Base-by-base conservation (phyloP, 2,329 filamentous ascomycete genomes). In the Claviceps fusiformis region DNA sequence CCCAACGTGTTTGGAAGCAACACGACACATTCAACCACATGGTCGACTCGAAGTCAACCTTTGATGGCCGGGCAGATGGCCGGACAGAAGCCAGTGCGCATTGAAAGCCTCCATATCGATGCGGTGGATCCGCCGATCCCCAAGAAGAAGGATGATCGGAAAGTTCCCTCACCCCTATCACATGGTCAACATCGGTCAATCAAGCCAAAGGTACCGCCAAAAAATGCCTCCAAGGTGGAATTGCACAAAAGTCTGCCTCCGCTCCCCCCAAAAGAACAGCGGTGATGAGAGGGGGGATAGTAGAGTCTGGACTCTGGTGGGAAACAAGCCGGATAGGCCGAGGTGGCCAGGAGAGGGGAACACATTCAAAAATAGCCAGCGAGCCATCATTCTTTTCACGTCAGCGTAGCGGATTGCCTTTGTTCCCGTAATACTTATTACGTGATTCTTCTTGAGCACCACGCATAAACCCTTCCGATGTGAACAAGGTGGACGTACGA, bases 1-100 rank as follows among this genome's bases (percentile, higher is more conserved):
- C 56, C 56, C 19, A 39, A 49, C 3, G 39, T 50, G n/a, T 57
- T 57, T 53, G 55, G 46, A 9, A 44, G 47, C 13, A 54, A 45
- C 35, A 49, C 55, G 3, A 27, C 39, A 3, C 51, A 46, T 17
- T 37, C 43, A 39, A 54, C 24, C 3, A 52, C 44, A 8, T 29
- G 31, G 29, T 33, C 43, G 19, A 52, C 52, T 1, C 24, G 33
- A 17, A 33, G 37, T 10, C 50, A 49, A 37, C 37, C 11, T 53
- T 24, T 24, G 27, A 48, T 52, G 48, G 39, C 37, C 27, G 19
- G 49, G 10, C 35, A 35, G 35, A 48, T 52, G 48, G 39, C 37
- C 27, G 19, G 49, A 17, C 35, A 35, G 35, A 27, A 52, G 19
- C 48, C 52, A 17, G 8, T 50, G 6, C 49, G 55, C n/a, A 44